These are phyloP conservation scores for Blattamonas nauphoetae DNA, from an alignment of 78 protist genomes.

Conservation along the genomic window DNA sequence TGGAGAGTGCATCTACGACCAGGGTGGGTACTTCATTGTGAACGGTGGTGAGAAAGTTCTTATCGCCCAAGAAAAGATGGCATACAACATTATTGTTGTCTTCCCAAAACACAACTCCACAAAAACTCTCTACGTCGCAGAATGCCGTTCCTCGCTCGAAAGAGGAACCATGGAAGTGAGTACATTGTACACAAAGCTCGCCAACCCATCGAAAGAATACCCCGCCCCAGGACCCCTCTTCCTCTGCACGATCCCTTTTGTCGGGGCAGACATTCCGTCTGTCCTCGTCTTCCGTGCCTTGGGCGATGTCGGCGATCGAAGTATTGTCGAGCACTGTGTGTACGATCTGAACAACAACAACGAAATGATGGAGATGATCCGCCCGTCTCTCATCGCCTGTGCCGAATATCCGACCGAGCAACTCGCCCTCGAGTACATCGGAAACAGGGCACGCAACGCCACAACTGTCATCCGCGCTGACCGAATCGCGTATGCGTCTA, in stretches of 20 bases:
- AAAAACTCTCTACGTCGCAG: conserved; percentile 67
- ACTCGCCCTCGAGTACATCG: conserved; percentile 84
- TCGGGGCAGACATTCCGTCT: conserved; percentile 73
- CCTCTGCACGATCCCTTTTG: conserved; percentile 49
- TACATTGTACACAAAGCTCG: not conserved
- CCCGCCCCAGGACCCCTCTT: conserved; percentile 24
- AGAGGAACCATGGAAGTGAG: not conserved
- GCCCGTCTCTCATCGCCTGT: conserved; percentile 88
- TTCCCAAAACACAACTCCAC: conserved; percentile 35
- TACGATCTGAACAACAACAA: conserved; percentile 56
- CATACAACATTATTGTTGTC: conserved; percentile 80
- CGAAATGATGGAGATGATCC: conserved; percentile 69
- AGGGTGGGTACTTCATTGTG: conserved; percentile 97
- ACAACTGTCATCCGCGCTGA: not conserved
- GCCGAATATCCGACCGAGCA: conserved; percentile 43
- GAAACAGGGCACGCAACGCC: conserved; percentile 39
- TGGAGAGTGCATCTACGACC: conserved; percentile 96
- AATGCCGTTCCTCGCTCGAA: conserved; percentile 75
- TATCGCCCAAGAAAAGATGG: conserved; percentile 94
- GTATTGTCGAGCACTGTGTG: conserved; percentile 76
- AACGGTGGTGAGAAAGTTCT: conserved; percentile 97
- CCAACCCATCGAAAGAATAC: not conserved
- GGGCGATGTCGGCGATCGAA: conserved; percentile 80
- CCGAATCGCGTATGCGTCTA: conserved; percentile 56
- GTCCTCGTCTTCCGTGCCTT: conserved; percentile 87